phyloP scores from a whole-genome alignment of 257 asterid species.

The Petunia axillaris region DNA sequence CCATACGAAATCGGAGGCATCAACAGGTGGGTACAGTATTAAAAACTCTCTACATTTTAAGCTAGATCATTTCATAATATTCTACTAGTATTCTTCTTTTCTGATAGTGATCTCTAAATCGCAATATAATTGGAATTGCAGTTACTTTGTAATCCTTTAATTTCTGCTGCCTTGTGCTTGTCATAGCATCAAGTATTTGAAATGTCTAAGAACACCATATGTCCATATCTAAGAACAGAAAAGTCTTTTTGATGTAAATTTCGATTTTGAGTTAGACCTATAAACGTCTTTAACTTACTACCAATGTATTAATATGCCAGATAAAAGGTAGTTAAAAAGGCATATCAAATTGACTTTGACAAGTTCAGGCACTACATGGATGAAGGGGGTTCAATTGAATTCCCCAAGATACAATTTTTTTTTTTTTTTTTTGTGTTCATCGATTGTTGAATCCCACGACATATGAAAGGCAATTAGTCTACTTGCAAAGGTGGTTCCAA shows the following conservation, averaged over 20 bases:
- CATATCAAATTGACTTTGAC: background rate
- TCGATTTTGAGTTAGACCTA: background rate
- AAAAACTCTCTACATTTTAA: background rate
- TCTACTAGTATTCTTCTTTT: background rate
- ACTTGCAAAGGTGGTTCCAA: no score
- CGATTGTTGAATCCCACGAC: no score
- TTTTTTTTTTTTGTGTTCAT: no score
- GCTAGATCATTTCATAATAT: background rate
- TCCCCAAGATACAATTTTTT: no score
- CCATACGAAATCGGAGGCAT: slow-evolving; percentile 5
- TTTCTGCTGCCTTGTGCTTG: background rate
- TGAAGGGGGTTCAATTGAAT: no score
- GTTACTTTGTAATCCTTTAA: no score
- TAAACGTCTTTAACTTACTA: background rate
- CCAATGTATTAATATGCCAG: background rate
- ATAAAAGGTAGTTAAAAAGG: background rate
- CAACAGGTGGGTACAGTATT: slow-evolving; percentile 9
- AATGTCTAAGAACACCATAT: no score
- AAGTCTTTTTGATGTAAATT: background rate
- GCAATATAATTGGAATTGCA: no score
- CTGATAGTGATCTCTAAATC: background rate
- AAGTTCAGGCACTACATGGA: no score
- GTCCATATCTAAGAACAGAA: no score
- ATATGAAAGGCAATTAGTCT: no score
- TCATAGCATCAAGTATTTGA: background rate